Conservation (phyloP, 2,329 filamentous ascomycete species). For the Penicillium sp. region DNA sequence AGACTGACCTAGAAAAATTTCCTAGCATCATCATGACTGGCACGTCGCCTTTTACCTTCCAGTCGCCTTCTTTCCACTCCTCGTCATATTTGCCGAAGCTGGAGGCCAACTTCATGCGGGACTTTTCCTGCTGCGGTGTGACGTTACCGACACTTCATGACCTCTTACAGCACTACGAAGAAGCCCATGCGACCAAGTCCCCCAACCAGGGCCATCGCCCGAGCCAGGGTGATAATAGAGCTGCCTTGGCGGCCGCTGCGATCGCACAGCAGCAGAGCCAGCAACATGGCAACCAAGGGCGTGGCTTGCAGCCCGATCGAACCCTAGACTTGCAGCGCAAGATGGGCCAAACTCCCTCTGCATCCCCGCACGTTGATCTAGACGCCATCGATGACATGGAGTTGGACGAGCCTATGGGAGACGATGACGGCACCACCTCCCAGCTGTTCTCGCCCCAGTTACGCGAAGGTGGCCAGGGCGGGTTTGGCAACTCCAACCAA, state of each 20-base stretch:
- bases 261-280: slow-evolving; percentile 53
- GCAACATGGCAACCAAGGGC: slow-evolving; percentile 38
- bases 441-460: slow-evolving; percentile 57
- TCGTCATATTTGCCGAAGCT: slow-evolving; percentile 95
- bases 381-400: slow-evolving; percentile 94
- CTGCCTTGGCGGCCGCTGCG: slow-evolving; percentile 47
- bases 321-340: slow-evolving; percentile 39
- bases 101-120: slow-evolving; percentile 95
- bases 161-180: slow-evolving; percentile 93
- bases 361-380: slow-evolving; percentile 57
- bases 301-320: slow-evolving; percentile 35
- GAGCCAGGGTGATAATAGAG: slow-evolving; percentile 52
- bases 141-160: slow-evolving; percentile 91
- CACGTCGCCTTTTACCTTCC: slow-evolving; percentile 86
- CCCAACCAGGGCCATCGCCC: slow-evolving; percentile 50
- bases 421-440: slow-evolving; percentile 37
- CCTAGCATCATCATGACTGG: slow-evolving; percentile 88
- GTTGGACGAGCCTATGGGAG: slow-evolving; percentile 77
- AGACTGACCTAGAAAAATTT: slow-evolving; percentile 29
- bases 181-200: slow-evolving; percentile 76
- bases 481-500: slow-evolving; percentile 56
- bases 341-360: slow-evolving; percentile 32
- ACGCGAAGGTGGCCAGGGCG: slow-evolving; percentile 65
- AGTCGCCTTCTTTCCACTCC: slow-evolving; percentile 94
- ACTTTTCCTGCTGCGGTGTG: slow-evolving; percentile 92